Evolutionary conservation across 2,329 filamentous ascomycete genomes (phyloP).

Genomic region (Fusarium sororula): DNA sequence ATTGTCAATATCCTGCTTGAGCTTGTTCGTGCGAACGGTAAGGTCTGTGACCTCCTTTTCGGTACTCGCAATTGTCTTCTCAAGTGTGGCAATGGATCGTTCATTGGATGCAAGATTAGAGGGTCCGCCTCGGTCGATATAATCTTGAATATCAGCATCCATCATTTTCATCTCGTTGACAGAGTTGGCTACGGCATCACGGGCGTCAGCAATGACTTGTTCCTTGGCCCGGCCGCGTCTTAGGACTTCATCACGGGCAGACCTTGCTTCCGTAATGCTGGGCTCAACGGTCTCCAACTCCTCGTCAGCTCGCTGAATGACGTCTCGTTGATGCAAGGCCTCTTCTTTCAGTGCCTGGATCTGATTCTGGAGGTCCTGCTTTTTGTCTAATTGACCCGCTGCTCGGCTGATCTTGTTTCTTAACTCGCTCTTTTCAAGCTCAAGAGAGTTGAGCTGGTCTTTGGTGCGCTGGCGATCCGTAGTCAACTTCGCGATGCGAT

Average conservation of each 20-base stretch:
- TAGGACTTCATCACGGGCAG: conserved; percentile 79
- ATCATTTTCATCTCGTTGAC: conserved; percentile 80
- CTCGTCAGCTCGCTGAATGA: conserved; percentile 73
- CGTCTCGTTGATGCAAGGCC: conserved; percentile 73
- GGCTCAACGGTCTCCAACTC: conserved; percentile 80
- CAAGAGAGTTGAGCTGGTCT: conserved; percentile 73
- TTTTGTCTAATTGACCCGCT: conserved; percentile 82
- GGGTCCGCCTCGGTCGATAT: conserved; percentile 79
- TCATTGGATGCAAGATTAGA: conserved; percentile 75
- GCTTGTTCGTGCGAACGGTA: conserved; percentile 76
- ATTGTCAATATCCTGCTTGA: conserved; percentile 80
- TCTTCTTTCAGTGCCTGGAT: conserved; percentile 78
- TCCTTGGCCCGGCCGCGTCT: conserved; percentile 77
- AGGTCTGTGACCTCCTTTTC: conserved; percentile 75
- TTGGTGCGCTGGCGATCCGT: conserved; percentile 77
- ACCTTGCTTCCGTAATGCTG: conserved; percentile 77
- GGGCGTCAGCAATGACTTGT: conserved; percentile 74
- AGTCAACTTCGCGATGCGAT: conserved; percentile 70
- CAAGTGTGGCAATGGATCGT: conserved; percentile 73
- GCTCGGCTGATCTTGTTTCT: conserved; percentile 76
- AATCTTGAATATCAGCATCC: conserved; percentile 81
- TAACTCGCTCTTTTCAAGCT: conserved; percentile 80
- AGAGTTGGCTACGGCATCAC: conserved; percentile 76
- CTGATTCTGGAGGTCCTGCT: conserved; percentile 73
- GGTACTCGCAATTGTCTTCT: conserved; percentile 70